Evolutionary conservation across 768 basidiomycete species (phyloP), one percentile per base, ranked within the genome.

Genomic region (Lactarius evosmus): DNA sequence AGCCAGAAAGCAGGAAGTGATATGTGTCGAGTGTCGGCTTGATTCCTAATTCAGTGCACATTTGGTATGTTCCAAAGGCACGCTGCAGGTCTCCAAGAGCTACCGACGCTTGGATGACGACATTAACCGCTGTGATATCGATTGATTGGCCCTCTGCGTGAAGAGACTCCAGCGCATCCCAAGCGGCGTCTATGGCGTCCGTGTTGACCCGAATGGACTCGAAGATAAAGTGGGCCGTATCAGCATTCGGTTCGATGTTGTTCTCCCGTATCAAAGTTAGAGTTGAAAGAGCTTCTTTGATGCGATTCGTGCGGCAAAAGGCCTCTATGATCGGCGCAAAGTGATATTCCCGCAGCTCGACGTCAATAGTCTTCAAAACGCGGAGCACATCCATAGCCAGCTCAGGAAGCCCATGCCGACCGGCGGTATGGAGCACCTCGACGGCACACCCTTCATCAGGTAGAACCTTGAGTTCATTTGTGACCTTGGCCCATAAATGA

Each of bases 361-460:
- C 74, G 17, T 80, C 79, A 8, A 82, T 74, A 11, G 66, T 57
- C 51, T 82, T 79, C 41, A 95, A 76, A 7, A 81, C 75, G 1
- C 79, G 82, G 46, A 94, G 75, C 32, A 82, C 88, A 46, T 86
- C 84, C 16, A 82, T 77, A 27, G 87, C 91, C 0, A 95, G 79
- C 52, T 85, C 82, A 6, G 88, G 82, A 36, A 84, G 76, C n/a
- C 89, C 91, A 65, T 83, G 78, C 11, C 91, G 85, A 49, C 82
- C 89, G 17, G 89, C 89, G 1, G 88, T 84, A 66, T 88, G 79
- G 41, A 95, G 82, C 27, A 93, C 83, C 27, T 82, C 79, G 17
- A 87, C 68, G 67, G 87, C 86, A 30, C 87, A 73, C 0, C 93
- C 92, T 76, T 95, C 91, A 67, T 90, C 87, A 0, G 89, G 90